Conservation (phyloP, 2,329 filamentous ascomycete species). For the Daldinia sp. region DNA sequence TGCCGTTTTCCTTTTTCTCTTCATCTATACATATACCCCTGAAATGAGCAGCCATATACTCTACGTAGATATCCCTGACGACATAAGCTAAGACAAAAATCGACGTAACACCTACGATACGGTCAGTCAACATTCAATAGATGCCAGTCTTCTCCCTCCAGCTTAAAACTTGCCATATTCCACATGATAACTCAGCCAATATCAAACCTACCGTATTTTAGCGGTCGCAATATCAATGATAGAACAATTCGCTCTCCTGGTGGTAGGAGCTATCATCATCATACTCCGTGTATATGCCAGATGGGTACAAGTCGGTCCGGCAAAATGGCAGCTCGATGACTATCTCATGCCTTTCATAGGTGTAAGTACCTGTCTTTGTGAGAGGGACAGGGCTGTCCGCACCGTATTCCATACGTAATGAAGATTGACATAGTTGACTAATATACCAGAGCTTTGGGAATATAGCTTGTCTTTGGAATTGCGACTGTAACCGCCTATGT, state of each 20-base stretch:
- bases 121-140: neutral
- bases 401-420: neutral
- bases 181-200: neutral
- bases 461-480: neutral
- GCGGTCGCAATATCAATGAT: neutral
- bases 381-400: neutral
- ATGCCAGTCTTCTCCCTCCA: neutral
- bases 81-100: neutral
- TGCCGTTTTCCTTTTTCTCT: neutral
- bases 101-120: neutral
- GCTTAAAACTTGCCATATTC: neutral
- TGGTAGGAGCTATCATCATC: neutral
- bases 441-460: neutral
- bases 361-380: constrained; percentile 38
- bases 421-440: neutral
- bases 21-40: too few relatives aligned
- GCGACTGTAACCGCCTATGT: constrained; percentile 25
- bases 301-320: constrained; percentile 15
- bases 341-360: constrained; percentile 45
- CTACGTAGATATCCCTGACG: too few relatives aligned
- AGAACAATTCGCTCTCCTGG: neutral
- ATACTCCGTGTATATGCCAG: neutral
- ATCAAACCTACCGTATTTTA: neutral
- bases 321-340: constrained; percentile 43
- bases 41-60: too few relatives aligned